These are phyloP conservation scores for Boletus semigastroideus DNA, from an alignment of 1,284 basidiomycete species.

Conservation along the genomic window DNA sequence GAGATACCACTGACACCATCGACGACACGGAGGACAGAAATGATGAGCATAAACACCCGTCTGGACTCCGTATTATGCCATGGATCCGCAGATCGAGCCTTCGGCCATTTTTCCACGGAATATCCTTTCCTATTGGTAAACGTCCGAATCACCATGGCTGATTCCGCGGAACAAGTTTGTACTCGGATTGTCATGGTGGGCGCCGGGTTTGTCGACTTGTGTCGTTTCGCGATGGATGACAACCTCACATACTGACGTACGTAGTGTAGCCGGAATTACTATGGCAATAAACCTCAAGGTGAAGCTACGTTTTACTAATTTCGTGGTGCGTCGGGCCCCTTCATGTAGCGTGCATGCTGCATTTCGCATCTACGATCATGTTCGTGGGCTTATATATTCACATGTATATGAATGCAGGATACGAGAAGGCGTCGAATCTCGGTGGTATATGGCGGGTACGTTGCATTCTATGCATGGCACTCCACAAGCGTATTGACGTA, in stretches of 20 bases:
- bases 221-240: not conserved
- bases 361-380: not conserved
- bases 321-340: too few species aligned
- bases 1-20: too few species aligned
- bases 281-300: not conserved
- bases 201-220: not conserved
- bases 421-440: slow-evolving; percentile 1
- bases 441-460: slow-evolving; percentile 19
- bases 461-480: too few species aligned
- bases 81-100: too few species aligned
- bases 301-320: too few species aligned
- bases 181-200: slow-evolving; percentile 14
- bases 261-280: not conserved
- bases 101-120: too few species aligned
- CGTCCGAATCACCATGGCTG: not conserved
- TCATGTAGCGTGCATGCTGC: too few species aligned
- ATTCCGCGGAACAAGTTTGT: not conserved
- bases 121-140: not conserved
- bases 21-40: not conserved
- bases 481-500: not conserved
- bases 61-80: not conserved
- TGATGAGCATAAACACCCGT: not conserved
- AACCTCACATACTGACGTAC: not conserved
- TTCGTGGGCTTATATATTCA: not conserved
- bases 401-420: not conserved